Evolutionary conservation across 2,329 filamentous ascomycete genomes (phyloP), one percentile per base, ranked within the genome.

Genomic region (Colletotrichum aenigma): DNA sequence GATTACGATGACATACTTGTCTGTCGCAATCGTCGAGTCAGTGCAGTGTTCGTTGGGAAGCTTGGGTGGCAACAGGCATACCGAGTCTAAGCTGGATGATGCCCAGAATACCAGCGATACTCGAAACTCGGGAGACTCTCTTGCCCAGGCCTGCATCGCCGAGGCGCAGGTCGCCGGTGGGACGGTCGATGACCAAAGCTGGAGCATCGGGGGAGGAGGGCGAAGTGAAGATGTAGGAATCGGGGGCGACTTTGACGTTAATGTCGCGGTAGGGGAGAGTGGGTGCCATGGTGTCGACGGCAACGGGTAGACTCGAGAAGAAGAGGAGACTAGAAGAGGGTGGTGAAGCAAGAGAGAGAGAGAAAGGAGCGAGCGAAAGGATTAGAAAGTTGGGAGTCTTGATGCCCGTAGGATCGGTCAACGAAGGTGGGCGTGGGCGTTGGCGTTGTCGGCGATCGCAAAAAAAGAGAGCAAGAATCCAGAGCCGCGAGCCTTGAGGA

Each of bases 1-100:
- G 84, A 99, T 98, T 82, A 98, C 91, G 82, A 99, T 94, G 82
- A 98, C 94, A 90, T 99, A 99, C 86, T 98, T 98, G 89, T 99
- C 91, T 92, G 80, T 28, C 24, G 3, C 69, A 30, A n/a, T 6
- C 32, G 16, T n/a, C 21, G 73, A 32, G 70, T 79, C 62, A 77
- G 75, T 52, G 62, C n/a, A 43, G 18, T 13, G 32, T 28, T 34
- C 7, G 9, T 38, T 48, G 71, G 34, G n/a, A 3, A 43, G 28
- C 6, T n/a, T 13, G 10, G 38, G 32, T 26, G 30, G 38, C 55
- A n/a, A n/a, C 8, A 28, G 43, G 74, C 86, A 81, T 90, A 98
- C 96, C 96, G 82, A 99, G 91, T 82, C 97, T 94, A 83, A 99
- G 88, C 87, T 96, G 96, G 86, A 99, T 95, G 79, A 98, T 94